phyloP scores from a whole-genome alignment of 768 basidiomycete genomes.

The Hericium coralloides region DNA sequence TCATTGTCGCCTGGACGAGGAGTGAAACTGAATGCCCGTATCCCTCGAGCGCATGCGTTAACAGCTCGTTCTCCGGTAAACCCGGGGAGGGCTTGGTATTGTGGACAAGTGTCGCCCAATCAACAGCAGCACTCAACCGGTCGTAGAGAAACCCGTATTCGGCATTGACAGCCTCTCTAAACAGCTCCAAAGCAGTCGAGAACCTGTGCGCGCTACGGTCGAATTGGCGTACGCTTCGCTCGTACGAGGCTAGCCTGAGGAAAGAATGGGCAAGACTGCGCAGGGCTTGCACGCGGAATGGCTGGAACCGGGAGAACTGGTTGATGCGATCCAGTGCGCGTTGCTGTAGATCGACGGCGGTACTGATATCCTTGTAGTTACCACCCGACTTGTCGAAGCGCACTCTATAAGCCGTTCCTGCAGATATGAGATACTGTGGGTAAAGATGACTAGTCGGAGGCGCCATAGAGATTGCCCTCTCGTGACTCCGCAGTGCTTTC shows the following conservation, averaged over 20 bases:
- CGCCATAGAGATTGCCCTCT: background rate
- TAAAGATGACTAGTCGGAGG: background rate
- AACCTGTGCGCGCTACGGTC: background rate
- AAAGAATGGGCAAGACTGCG: background rate
- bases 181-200: background rate
- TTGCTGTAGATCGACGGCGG: background rate
- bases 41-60: background rate
- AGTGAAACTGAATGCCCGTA: background rate
- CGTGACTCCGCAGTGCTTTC: background rate
- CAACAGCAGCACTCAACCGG: background rate
- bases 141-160: background rate
- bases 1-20: background rate
- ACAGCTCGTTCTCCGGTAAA: background rate
- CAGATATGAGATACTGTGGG: background rate
- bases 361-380: background rate
- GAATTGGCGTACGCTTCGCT: too few relatives aligned
- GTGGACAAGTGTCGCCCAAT: background rate
- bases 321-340: background rate
- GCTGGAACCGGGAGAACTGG: background rate
- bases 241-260: background rate
- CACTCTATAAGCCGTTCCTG: background rate
- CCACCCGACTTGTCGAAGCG: background rate
- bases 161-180: background rate
- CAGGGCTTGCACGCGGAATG: background rate
- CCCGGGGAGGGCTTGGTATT: background rate